Conservation (phyloP, 345 rosid species). For the Alliaria petiolata region DNA sequence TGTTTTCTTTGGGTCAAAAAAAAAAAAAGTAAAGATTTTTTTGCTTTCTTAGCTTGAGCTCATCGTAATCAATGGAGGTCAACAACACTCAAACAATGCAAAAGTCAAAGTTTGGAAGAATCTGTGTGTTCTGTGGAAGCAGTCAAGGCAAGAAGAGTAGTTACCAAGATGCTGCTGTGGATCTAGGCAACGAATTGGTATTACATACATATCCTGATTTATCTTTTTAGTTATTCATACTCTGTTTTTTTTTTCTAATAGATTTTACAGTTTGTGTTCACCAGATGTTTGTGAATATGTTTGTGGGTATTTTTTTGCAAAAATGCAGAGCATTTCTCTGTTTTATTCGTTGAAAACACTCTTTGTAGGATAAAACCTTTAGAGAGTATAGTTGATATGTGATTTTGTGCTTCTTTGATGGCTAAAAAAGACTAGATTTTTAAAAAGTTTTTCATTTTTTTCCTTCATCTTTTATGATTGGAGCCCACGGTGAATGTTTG, state of each 20-base stretch:
- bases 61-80: slow-evolving; percentile 37
- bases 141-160: slow-evolving; percentile 67
- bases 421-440: not conserved
- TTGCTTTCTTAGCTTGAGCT: not conserved
- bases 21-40: not conserved
- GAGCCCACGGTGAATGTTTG: slow-evolving; percentile 27
- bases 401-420: not conserved
- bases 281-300: slow-evolving; percentile 33
- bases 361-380: not conserved
- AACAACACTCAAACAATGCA: slow-evolving; percentile 35
- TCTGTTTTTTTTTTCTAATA: not conserved
- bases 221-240: no score
- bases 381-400: not conserved
- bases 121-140: slow-evolving; percentile 93
- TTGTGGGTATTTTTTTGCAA: not conserved
- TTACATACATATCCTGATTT: not conserved
- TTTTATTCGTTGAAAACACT: not conserved
- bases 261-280: slow-evolving; percentile 8
- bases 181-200: slow-evolving; percentile 83
- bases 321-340: not conserved
- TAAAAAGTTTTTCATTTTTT: not conserved
- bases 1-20: not conserved
- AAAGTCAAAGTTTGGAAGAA: slow-evolving; percentile 54
- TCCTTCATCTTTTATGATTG: not conserved
- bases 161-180: slow-evolving; percentile 75